phyloP scores from a whole-genome alignment of 257 asterid genomes.

The Solanum appendiculatum region DNA sequence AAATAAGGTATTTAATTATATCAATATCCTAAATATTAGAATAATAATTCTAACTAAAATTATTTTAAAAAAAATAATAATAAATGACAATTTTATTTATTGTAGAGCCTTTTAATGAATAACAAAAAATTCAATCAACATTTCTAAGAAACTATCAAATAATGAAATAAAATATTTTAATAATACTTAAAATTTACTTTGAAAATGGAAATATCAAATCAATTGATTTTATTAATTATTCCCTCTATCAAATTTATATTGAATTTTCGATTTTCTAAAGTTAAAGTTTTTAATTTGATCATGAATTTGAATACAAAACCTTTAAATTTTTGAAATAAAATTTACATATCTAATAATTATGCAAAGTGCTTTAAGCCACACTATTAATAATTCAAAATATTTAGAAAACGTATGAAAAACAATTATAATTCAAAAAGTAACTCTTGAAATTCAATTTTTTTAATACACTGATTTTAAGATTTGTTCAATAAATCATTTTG shows the following conservation, averaged over 20 bases:
- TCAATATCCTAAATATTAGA: too few species aligned
- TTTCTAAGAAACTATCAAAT: neutral
- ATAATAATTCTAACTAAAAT: too few species aligned
- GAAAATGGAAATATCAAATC: neutral
- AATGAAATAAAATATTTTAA: neutral
- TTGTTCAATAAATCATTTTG: neutral
- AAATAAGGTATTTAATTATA: too few species aligned
- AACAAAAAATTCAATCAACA: neutral
- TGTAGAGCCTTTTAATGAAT: neutral
- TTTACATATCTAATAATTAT: neutral
- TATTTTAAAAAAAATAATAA: neutral
- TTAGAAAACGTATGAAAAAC: neutral
- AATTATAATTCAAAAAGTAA: neutral
- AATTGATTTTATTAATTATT: neutral
- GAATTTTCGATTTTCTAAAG: neutral
- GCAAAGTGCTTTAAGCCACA: neutral
- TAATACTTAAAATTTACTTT: neutral
- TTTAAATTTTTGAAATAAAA: neutral
- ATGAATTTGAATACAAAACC: neutral
- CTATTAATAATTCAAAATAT: neutral
- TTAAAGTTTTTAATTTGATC: neutral
- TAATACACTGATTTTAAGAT: neutral
- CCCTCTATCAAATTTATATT: neutral
- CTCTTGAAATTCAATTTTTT: neutral
- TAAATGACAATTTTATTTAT: neutral